Evolutionary conservation across 1,284 basidiomycete species (phyloP).

Genomic region (Entoloma clypeatum): DNA sequence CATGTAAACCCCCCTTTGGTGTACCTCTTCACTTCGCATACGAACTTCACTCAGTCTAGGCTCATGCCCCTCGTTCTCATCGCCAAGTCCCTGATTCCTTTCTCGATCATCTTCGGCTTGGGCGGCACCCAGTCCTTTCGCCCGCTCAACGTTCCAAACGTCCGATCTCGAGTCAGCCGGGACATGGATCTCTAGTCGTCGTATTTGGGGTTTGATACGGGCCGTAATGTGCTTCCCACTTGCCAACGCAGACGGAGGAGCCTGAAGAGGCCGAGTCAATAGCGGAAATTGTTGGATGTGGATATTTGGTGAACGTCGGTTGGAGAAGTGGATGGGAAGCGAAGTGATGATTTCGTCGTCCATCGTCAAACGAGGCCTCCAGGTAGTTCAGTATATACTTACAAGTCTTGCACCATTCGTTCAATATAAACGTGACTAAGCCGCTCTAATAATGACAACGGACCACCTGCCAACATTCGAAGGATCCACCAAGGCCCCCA

Average conservation of each 20-base stretch:
- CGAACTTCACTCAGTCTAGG: constrained; percentile 63
- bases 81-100: constrained; percentile 58
- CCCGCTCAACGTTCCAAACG: constrained; percentile 71
- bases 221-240: constrained; percentile 75
- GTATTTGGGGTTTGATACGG: constrained; percentile 59
- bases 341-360: constrained; percentile 61
- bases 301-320: constrained; percentile 54
- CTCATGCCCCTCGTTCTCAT: constrained; percentile 50
- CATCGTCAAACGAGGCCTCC: too few species aligned
- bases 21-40: constrained; percentile 66
- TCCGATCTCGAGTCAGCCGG: constrained; percentile 72
- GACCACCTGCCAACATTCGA: too few species aligned
- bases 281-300: constrained; percentile 79
- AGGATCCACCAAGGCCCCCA: constrained; percentile 28
- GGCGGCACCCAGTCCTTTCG: constrained; percentile 59
- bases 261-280: constrained; percentile 64
- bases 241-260: constrained; percentile 64
- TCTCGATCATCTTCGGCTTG: constrained; percentile 68
- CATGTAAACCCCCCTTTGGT: constrained; percentile 62
- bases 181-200: constrained; percentile 69
- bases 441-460: too few species aligned
- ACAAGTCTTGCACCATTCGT: too few species aligned
- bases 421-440: too few species aligned
- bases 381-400: too few species aligned
- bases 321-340: constrained; percentile 69